Percentiles rank a stretch among this genome's conserved stretches.
Conservation (phyloP, 768 basidiomycete genomes). For the Baorangia bicolor region DNA sequence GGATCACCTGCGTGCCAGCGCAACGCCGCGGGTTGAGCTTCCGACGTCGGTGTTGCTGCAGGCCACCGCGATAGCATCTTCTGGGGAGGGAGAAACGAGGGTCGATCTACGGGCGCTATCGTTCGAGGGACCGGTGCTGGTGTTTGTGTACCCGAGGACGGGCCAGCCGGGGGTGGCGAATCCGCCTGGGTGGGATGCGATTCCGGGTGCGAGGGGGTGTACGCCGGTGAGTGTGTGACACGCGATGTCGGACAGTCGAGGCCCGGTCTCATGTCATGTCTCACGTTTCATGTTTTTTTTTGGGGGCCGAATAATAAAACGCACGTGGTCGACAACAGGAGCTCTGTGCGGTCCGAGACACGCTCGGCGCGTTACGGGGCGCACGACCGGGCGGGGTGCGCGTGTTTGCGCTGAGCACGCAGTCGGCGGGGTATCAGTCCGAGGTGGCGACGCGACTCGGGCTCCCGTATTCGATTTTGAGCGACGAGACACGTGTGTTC, state of each 20-base stretch:
- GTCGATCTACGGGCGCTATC: constrained; percentile 16
- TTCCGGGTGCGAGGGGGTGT: constrained; percentile 24
- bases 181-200: constrained; percentile 21
- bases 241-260: no score
- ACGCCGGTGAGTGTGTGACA: constrained; percentile 26
- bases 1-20: constrained; percentile 6
- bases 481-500: constrained; percentile 13
- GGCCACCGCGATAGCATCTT: neutral
- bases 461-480: constrained; percentile 22
- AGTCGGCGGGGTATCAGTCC: constrained; percentile 15
- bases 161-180: constrained; percentile 15
- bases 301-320: no score
- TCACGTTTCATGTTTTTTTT: no score
- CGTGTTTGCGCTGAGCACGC: constrained; percentile 24
- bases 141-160: constrained; percentile 25
- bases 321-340: constrained; percentile 10
- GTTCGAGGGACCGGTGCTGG: constrained; percentile 18
- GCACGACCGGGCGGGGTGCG: neutral
- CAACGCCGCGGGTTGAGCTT: neutral
- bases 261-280: no score
- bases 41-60: constrained; percentile 4
- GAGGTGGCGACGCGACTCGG: constrained; percentile 17
- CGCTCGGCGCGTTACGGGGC: constrained; percentile 1
- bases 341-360: constrained; percentile 18
- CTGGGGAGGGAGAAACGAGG: neutral